These are phyloP conservation scores for Trichoderma sp. DNA, from an alignment of 2,329 filamentous ascomycete species.

Conservation along the genomic window DNA sequence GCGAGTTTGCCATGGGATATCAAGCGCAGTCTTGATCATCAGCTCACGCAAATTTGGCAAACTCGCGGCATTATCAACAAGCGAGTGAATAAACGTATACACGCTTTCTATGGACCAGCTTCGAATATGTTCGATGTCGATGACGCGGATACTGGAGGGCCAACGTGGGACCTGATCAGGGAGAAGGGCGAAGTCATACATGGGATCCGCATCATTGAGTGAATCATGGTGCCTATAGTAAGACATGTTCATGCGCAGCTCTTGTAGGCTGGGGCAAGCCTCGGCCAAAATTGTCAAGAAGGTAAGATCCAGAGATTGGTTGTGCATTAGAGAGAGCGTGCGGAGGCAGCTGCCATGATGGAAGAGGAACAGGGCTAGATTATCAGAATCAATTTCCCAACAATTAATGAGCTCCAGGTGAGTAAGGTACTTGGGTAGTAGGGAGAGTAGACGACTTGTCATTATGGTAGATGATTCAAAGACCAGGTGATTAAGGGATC, in stretches of 20 bases:
- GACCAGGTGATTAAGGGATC: conserved; percentile 64
- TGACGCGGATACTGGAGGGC: conserved; percentile 68
- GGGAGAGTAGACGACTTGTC: conserved; percentile 66
- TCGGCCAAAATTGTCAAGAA: conserved; percentile 69
- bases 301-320: conserved; percentile 72
- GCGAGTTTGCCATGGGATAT: conserved; percentile 79
- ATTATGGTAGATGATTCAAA: conserved; percentile 76
- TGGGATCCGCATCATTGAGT: conserved; percentile 71
- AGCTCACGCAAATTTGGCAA: conserved; percentile 70
- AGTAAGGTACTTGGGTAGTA: conserved; percentile 66
- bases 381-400: conserved; percentile 68
- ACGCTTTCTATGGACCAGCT: conserved; percentile 72
- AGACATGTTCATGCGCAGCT: conserved; percentile 74
- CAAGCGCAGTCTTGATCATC: conserved; percentile 74
- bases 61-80: conserved; percentile 69
- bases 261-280: conserved; percentile 69
- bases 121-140: conserved; percentile 77
- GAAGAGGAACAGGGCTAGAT: conserved; percentile 65
- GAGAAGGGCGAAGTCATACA: conserved; percentile 69
- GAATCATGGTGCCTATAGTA: conserved; percentile 72
- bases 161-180: conserved; percentile 71
- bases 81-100: conserved; percentile 74
- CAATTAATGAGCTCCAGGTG: conserved; percentile 78
- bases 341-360: conserved; percentile 68
- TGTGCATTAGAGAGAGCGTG: conserved; percentile 72